Conservation (phyloP, 768 basidiomycete genomes). For the Russula emetica region DNA sequence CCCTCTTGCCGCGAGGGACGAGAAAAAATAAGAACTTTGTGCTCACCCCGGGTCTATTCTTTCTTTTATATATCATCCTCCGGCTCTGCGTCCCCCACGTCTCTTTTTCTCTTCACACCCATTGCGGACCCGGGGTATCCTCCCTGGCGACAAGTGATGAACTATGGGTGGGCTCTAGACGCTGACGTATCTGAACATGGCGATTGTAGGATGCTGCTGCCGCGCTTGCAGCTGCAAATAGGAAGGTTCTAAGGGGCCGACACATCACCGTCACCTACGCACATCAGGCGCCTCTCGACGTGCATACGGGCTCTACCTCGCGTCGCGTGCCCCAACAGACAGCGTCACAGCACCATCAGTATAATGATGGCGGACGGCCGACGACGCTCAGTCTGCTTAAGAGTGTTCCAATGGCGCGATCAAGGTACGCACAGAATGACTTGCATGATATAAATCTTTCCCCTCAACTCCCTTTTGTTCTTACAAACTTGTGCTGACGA, state of each 20-base stretch:
- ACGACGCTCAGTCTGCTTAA: constrained; percentile 90
- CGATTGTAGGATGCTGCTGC: constrained; percentile 70
- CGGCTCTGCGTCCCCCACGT: constrained; percentile 20
- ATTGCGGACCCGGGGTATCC: constrained; percentile 30
- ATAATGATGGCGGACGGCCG: constrained; percentile 55
- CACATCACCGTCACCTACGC: constrained; percentile 90
- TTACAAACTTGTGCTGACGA: constrained; percentile 1
- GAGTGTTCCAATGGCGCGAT: constrained; percentile 48
- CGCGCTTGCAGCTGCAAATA: constrained; percentile 69
- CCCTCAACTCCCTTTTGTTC: no score
- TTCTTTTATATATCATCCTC: constrained; percentile 3
- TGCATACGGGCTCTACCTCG: constrained; percentile 16
- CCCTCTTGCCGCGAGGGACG: constrained; percentile 23
- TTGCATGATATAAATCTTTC: no score
- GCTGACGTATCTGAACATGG: constrained; percentile 24
- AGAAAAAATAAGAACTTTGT: constrained; percentile 2
- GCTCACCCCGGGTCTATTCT: constrained; percentile 50
- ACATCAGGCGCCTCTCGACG: constrained; percentile 64
- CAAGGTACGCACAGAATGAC: constrained; percentile 41
- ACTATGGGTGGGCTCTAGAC: background rate
- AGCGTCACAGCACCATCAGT: background rate
- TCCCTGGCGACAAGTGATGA: background rate
- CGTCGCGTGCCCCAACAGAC: constrained; percentile 9
- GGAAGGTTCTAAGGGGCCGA: constrained; percentile 78
- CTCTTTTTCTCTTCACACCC: no score